Base-by-base conservation (phyloP, 2,329 filamentous ascomycete species). In the Aschersonia sp. region DNA sequence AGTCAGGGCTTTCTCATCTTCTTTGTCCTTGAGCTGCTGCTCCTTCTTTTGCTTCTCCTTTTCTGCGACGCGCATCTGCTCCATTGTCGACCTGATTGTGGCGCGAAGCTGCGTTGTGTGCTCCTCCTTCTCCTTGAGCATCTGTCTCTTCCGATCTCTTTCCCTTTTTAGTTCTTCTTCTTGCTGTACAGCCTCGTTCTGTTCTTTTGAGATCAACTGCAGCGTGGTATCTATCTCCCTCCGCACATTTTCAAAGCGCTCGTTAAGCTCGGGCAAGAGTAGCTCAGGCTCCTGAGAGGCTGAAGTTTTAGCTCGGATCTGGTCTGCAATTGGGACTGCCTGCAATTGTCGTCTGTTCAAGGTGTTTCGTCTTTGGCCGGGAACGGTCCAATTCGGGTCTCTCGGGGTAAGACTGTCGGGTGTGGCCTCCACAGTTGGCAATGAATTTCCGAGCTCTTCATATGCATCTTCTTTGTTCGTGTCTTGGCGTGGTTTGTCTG, bases 51-150 rank as follows among this genome's bases (percentile, higher is more conserved):
- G 73, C 55, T 83, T 85, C 51, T 85, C 83, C 53, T 83, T 85
- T 59, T 94, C 84, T 1, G 86, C 83, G 5, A 80, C 76, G 44
- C 87, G 80, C 69, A 94, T 95, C 53, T 85, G 74, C 47, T 87
- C 80, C 62, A 94, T 87, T 5, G 89, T 79, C 43, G 78, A 79
- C 46, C 86, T 82, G 47, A 94, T 81, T 59, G 90, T 83, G 52
- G 83, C 83, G 58, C 85, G 87, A 47, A 96, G 67, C 58, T 88
- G 87, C 43, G 86, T 81, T 45, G 87, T 96, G 46, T 82, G 85
- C 57, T 94, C 87, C 54, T 97, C 90, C 62, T 94, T 95, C 58
- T 94, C 87, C 60, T 86, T 92, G 47, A 92, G 72, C 22, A 81
- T 75, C 52, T 83, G 81, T 57, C 77, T 82, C 61, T 95, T 80